phyloP scores from a whole-genome alignment of 306 rosid species.

The apple (Malus domestica) region ASM211411v1 NC_041789.1:7222001-7222500 shows the following conservation, averaged over 20 bases:
- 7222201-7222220: conserved; percentile 56
- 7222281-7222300: conserved; percentile 42
- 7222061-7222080: background rate
- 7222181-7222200: background rate
- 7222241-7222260: conserved; percentile 85
- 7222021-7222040: background rate
- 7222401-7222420: conserved; percentile 66
- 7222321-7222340: background rate
- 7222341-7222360: background rate
- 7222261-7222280: conserved; percentile 57
- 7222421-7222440: conserved; percentile 84
- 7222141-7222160: conserved; percentile 9
- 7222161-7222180: conserved; percentile 11
- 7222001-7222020: background rate
- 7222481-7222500: conserved; percentile 43
- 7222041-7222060: background rate
- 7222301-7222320: conserved; percentile 11
- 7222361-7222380: conserved; percentile 51
- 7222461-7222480: conserved; percentile 74
- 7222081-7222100: background rate
- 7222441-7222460: conserved; percentile 64
- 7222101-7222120: background rate
- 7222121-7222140: background rate
- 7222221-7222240: conserved; percentile 39
- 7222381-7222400: conserved; percentile 79